Evolutionary conservation across 805 yeast genomes (phyloP), one percentile per base, ranked within the genome.

Genomic region (Isabelozyma heimii): DNA sequence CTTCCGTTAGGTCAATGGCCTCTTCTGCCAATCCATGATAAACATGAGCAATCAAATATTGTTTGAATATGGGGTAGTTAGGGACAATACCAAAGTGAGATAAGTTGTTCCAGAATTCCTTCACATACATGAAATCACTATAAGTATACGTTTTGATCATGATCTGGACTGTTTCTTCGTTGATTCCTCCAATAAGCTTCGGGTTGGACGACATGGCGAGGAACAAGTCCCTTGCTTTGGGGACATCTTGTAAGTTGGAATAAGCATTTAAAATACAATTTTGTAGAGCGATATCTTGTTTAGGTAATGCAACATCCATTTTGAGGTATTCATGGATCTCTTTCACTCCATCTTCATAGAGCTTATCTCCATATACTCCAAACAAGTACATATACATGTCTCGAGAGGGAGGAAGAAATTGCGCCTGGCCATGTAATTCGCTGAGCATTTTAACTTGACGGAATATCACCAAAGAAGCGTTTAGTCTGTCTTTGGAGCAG

Each of bases 1-100:
- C 71, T 16, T 72, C 69, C 3, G 81, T 73, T 26, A 82, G 62
- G 14, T 69, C 67, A 6, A 83, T 65, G 0, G 94, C 94, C 3
- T 79, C 75, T 8, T 75, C 76, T 37, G 75, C 77, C 42, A 76
- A 68, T 8, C 86, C 90, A 59, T 83, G 82, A 55, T 84, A 84
- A 51, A 87, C 85, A 60, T 86, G 84, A 0, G 90, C 88, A 48
- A 85, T 79, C 33, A 88, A 63, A 56, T 80, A 84, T 60, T 85
- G 89, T 39, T 74, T 76, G 59, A 76, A 78, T 33, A 84, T 74
- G 8, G 73, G 73, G 35, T 75, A 65, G 50, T 79, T 75, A 0
- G 89, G 88, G 10, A 72, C 53, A 5, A 87, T 64, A 0, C 77
- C 79, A 55, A 73, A 81, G 38, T 69, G 69, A 0, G 85, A 77